Base-by-base conservation (phyloP, 2,329 filamentous ascomycete species). In the Aspergillus vadensis region DNA sequence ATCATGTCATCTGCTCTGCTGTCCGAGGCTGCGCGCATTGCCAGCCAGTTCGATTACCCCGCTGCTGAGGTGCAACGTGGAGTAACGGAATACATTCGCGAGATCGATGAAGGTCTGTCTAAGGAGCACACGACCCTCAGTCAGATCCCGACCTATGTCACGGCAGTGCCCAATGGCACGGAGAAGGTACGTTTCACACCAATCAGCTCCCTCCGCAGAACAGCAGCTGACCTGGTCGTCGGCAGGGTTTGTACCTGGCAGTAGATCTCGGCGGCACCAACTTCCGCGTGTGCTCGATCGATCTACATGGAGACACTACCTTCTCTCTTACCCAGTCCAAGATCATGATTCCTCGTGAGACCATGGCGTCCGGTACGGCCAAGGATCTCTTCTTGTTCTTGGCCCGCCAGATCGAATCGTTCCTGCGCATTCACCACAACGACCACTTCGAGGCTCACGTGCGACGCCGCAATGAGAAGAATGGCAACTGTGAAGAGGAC, bases 191-290 rank as follows among this genome's bases (percentile, higher is more conserved):
- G 69, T 41, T 38, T 58, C 65, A 70, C 52, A 67, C 64, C 50
- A 54, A 19, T 44, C 38, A 44, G 9, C 41, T 12, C 10, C 25
- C 25, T 30, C n/a, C 19, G 39, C n/a, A 25, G 1, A 21, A 10
- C 39, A n/a, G 23, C 53, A 55, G 53, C 53, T 55, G 53, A 55
- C 41, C 53, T 36, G 32, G 32, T 36, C 27, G 59, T 69, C 49
- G 60, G n/a, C 69, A 96, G 92, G 95, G 95, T 51, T 83, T 97
- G 41, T 99, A 97, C 80, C 88, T 99, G 73, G 94, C 95, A 41
- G 93, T 99, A 66, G 95, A 99, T 73, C 85, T 99, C n/a, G 95
- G 95, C 64, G 95, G 95, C 70, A 99, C 95, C 66, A 99, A 99
- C 81, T 97, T 98, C 79, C 90, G 95, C 69, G 95, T 99, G 72